phyloP scores from a whole-genome alignment of 352 stramenopile genomes.

The Globisporangium solare region DNA sequence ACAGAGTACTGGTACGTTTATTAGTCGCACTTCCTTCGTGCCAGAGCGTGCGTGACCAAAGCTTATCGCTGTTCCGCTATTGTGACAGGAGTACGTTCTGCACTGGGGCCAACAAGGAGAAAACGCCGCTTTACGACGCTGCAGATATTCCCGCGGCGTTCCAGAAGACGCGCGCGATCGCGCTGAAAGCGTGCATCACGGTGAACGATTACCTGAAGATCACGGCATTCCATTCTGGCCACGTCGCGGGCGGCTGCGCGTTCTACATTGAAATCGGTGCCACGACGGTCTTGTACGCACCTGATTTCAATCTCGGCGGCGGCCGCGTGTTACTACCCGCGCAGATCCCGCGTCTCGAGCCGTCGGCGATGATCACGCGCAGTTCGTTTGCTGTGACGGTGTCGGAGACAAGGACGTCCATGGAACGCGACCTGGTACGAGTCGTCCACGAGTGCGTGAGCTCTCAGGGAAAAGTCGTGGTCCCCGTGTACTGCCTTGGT shows the following conservation, averaged over 20 bases:
- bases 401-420: slow-evolving; percentile 73
- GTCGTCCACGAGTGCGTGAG: slow-evolving; percentile 72
- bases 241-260: slow-evolving; percentile 69
- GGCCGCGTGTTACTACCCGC: slow-evolving; percentile 64
- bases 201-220: slow-evolving; percentile 71
- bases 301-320: slow-evolving; percentile 76
- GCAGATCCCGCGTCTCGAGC: slow-evolving; percentile 61
- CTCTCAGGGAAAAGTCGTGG: slow-evolving; percentile 79
- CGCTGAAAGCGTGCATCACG: slow-evolving; percentile 45
- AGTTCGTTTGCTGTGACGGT: slow-evolving; percentile 80
- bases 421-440: slow-evolving; percentile 80
- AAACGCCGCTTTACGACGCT: slow-evolving; percentile 37
- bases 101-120: slow-evolving; percentile 44
- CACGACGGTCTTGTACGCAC: slow-evolving; percentile 69
- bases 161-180: slow-evolving; percentile 39
- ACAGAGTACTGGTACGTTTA: slow-evolving; percentile 63
- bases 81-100: slow-evolving; percentile 22
- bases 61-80: background rate
- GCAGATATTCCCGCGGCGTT: slow-evolving; percentile 61
- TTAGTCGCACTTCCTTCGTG: too few relatives aligned
- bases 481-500: slow-evolving; percentile 68
- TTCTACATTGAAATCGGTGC: slow-evolving; percentile 75
- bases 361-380: slow-evolving; percentile 53
- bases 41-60: background rate
- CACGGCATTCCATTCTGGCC: slow-evolving; percentile 75